These are phyloP conservation scores for Anisodus acutangulus DNA, from an alignment of 257 asterid genomes.

Conservation along the genomic window DNA sequence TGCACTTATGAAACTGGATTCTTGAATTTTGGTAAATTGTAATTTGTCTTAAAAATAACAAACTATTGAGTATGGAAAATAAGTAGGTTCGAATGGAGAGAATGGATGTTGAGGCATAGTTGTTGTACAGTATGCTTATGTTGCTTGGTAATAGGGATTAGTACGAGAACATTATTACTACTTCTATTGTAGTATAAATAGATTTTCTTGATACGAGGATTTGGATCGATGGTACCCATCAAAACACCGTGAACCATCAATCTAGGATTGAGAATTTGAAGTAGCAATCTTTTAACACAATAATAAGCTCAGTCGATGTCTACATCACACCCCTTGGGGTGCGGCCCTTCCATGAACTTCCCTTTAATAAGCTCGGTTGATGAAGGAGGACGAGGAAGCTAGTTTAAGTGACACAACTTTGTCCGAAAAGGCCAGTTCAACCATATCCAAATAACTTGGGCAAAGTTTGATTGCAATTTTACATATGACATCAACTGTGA, in stretches of 20 bases:
- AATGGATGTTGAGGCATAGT: background rate
- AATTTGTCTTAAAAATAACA: background rate
- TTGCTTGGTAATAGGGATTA: background rate
- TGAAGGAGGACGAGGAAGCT: background rate
- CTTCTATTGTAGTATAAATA: background rate
- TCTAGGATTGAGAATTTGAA: background rate
- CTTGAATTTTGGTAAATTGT: background rate
- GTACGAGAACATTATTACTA: background rate
- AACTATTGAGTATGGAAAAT: background rate
- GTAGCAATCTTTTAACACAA: background rate
- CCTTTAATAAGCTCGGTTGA: background rate
- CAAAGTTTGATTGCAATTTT: background rate
- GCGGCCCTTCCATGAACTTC: too few relatives aligned
- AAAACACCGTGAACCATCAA: background rate
- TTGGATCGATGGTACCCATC: background rate
- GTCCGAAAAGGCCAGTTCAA: background rate
- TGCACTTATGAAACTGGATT: background rate
- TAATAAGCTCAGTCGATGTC: background rate
- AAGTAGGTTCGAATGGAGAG: background rate
- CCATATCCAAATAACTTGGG: background rate
- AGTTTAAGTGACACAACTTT: background rate
- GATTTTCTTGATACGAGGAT: background rate
- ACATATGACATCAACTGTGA: background rate
- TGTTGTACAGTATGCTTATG: background rate
- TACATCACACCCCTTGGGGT: too few relatives aligned